Base-by-base conservation (phyloP, 768 basidiomycete species). In the Mycena indigotica region DNA sequence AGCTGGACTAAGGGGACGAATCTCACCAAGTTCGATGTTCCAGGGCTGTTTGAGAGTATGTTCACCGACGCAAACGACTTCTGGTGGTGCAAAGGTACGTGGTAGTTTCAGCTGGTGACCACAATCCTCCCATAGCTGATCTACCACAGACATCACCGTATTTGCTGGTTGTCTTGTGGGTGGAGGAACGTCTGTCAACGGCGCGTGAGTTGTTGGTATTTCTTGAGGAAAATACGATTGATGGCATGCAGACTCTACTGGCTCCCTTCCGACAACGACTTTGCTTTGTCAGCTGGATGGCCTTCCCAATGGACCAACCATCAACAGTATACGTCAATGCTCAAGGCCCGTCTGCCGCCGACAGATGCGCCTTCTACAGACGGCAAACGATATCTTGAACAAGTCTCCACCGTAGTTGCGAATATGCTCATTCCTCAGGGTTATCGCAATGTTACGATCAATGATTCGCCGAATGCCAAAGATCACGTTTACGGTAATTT, bases 91-190 rank as follows among this genome's bases (percentile, higher is more conserved):
- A 84, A 83, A 71, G 82, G 80, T 78, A 55, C 21, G 64, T 41
- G 41, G 10, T 40, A 29, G 15, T 26, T 39, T 48, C 25, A 2
- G 2, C 28, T 26, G 16, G 48, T 32, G 28, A 13, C 15, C 17
- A 4, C 41, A 19, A 30, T 26, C n/a, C 10, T 23, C 15, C 29
- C 5, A 24, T 28, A 21, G n/a, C n/a, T n/a, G n/a, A n/a, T n/a
- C n/a, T n/a, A n/a, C n/a, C 35, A 28, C 29, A 79, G 85, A 86
- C 68, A 72, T 85, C 57, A 84, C 75, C 24, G 78, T 81, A 24
- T 87, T 85, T 67, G 86, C 85, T 23, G 86, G 84, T 28, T 87
- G 86, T 67, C 67, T 86, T 28, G 66, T 86, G 19, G 86, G 86
- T 55, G 86, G 86, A 19, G 86, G 85, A 32, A 83, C 82, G 4